phyloP scores from a whole-genome alignment of 495 filamentous ascomycete species.

The Talaromyces adpressus region DNA sequence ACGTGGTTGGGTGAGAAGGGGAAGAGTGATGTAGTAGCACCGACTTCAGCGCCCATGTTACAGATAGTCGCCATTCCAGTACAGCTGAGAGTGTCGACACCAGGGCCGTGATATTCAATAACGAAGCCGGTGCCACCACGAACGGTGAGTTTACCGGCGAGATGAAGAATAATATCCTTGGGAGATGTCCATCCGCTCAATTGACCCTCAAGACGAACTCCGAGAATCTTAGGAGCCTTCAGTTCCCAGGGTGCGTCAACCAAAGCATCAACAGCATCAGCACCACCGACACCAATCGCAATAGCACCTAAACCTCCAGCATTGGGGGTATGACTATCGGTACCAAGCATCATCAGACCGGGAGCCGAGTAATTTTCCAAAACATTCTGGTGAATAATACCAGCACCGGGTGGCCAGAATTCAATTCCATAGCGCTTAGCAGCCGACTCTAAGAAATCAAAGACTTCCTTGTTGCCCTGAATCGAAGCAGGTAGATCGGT shows the following conservation, averaged over 20 bases:
- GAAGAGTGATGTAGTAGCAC: conserved; percentile 94
- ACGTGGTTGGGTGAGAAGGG: conserved; percentile 65
- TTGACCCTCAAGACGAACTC: conserved; percentile 77
- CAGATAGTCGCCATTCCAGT: conserved; percentile 90
- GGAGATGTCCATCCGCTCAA: conserved; percentile 87
- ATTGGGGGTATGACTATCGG: conserved; percentile 96
- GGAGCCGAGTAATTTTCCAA: conserved; percentile 98
- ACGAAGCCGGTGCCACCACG: conserved; percentile 91
- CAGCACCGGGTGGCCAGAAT: conserved; percentile 98
- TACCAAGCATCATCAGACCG: conserved; percentile 98
- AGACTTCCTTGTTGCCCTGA: conserved; percentile 90
- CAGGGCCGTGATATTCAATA: conserved; percentile 87
- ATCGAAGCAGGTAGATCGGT: conserved; percentile 83
- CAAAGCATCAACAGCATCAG: conserved; percentile 93
- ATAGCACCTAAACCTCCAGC: conserved; percentile 88
- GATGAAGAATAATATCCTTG: conserved; percentile 88
- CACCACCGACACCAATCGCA: conserved; percentile 95
- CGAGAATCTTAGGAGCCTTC: conserved; percentile 84
- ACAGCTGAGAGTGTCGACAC: conserved; percentile 79
- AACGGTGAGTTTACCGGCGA: conserved; percentile 87
- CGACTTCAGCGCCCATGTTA: conserved; percentile 93
- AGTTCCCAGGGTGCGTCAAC: conserved; percentile 96
- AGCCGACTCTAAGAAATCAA: conserved; percentile 92
- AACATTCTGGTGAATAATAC: conserved; percentile 98
- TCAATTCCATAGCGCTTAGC: conserved; percentile 96